Conservation (phyloP, 306 rosid genomes). For the Oemleria cerasiformis region DNA sequence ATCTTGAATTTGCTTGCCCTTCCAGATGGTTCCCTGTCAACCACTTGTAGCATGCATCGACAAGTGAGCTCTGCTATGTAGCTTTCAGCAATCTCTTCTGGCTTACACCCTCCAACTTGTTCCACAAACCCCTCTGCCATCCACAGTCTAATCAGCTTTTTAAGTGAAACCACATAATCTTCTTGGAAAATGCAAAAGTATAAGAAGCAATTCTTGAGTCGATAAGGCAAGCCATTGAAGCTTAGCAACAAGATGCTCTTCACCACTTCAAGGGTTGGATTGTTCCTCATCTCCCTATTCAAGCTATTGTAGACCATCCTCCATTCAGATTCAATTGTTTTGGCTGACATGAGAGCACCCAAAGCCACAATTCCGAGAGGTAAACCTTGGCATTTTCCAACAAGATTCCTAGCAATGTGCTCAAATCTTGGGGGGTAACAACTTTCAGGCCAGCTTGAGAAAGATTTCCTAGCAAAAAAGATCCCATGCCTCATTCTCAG, state of each 20-base stretch:
- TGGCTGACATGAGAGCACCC: constrained; percentile 23
- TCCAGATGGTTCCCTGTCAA: not conserved
- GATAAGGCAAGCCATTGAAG: constrained; percentile 9
- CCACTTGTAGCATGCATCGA: constrained; percentile 15
- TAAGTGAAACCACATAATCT: constrained; percentile 5
- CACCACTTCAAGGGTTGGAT: constrained; percentile 5
- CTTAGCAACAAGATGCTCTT: constrained; percentile 17
- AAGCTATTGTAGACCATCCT: not conserved
- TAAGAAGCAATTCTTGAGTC: constrained; percentile 18
- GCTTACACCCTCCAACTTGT: not conserved
- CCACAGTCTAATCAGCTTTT: constrained; percentile 1
- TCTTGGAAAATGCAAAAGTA: constrained; percentile 22
- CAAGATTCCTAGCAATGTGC: not conserved
- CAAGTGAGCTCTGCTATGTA: constrained; percentile 14
- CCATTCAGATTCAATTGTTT: constrained; percentile 9
- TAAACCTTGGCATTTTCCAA: constrained; percentile 19
- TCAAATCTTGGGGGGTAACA: not conserved
- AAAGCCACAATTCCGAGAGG: constrained; percentile 20
- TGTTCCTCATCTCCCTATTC: constrained; percentile 19
- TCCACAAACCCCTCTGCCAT: constrained; percentile 20
- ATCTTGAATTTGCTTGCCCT: not conserved
- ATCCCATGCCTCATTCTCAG: not conserved
- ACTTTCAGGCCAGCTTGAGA: not conserved
- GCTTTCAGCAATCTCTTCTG: constrained; percentile 5
- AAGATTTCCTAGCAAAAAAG: constrained; percentile 20